Base-by-base conservation (phyloP, 495 filamentous ascomycete genomes). In the Aspergillus bridgeri region DNA sequence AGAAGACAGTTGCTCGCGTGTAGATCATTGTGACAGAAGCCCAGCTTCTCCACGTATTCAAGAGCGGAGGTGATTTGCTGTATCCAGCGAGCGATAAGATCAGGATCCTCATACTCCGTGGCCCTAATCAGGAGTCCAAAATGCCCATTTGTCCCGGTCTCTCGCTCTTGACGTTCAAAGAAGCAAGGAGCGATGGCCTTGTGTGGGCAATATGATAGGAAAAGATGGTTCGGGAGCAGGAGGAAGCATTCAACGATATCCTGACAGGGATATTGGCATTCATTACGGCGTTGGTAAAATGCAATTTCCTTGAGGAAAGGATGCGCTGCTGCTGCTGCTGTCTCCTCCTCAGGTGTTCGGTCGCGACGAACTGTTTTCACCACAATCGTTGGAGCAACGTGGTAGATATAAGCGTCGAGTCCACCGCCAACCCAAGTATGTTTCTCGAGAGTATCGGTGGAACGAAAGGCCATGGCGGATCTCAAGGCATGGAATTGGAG, bases 231-330 rank as follows among this genome's bases (percentile, higher is more conserved):
- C 9, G 61, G 61, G 11, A 66, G 53, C n/a, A 61, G 59, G 48
- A 66, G 64, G 29, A 66, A 66, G 58, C 61, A 66, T 61, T 64
- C 58, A 17, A 64, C 18, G 51, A 63, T 66, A 61, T 63, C 33
- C 20, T 11, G 54, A 54, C 61, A 63, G 61, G 51, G 59, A 61
- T 61, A 56, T 7, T 27, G 43, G 51, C 50, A 38, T 46, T 57
- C 44, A 27, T 55, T 64, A 42, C 61, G 51, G 17, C 58, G 48
- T 60, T 64, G 61, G 56, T 53, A 64, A 64, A 64, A 64, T 21
- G 56, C 33, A 49, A 64, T 62, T 22, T 66, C 64, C 52, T 56
- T 65, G 43, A 61, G 47, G 29, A 65, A 53, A 58, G 56, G 49
- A 53, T 58, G 56, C 42, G 48, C 56, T n/a, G 42, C 50, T 58